These are phyloP conservation scores for Penicillium sp. DNA, from an alignment of 2,329 filamentous ascomycete genomes.

Conservation along the genomic window DNA sequence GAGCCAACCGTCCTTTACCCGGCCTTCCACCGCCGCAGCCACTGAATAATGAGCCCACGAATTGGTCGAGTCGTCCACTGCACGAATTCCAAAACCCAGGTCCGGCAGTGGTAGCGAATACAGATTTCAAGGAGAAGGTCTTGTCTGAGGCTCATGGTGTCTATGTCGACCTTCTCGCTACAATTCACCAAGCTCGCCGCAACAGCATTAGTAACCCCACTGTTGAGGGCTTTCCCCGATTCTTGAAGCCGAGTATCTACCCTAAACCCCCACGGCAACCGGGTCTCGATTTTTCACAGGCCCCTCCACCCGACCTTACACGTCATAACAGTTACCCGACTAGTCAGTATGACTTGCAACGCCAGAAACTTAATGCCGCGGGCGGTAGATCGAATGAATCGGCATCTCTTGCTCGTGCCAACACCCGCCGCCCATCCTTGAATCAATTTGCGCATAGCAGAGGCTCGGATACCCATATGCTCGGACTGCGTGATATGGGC, in stretches of 20 bases:
- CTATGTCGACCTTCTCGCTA: conserved; percentile 68
- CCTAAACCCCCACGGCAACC: conserved; percentile 61
- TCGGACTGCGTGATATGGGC: conserved; percentile 34
- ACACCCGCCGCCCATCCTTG: conserved; percentile 25
- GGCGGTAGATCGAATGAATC: conserved; percentile 16
- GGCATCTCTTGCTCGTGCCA: conserved; percentile 15
- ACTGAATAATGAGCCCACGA: conserved; percentile 22
- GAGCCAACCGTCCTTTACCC: conserved; percentile 27
- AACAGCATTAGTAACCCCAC: conserved; percentile 49
- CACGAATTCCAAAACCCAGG: conserved; percentile 24
- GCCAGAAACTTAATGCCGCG: conserved; percentile 18
- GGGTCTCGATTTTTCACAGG: conserved; percentile 49
- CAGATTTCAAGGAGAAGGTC: conserved; percentile 65
- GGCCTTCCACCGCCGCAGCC: conserved; percentile 19
- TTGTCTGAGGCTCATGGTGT: conserved; percentile 68
- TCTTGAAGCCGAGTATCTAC: conserved; percentile 57
- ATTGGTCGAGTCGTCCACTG: conserved; percentile 26
- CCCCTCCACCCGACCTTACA: conserved; percentile 22
- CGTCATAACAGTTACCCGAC: conserved; percentile 39
- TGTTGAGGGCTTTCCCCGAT: conserved; percentile 42
- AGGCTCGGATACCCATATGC: conserved; percentile 27
- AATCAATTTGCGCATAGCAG: conserved; percentile 26
- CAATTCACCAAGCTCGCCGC: conserved; percentile 56
- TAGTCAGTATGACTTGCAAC: conserved; percentile 34
- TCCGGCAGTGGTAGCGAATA: conserved; percentile 33